Percentiles rank a stretch among this genome's conserved stretches.
phyloP scores from a whole-genome alignment of 805 yeast genomes.

The Candida berthetii region DNA sequence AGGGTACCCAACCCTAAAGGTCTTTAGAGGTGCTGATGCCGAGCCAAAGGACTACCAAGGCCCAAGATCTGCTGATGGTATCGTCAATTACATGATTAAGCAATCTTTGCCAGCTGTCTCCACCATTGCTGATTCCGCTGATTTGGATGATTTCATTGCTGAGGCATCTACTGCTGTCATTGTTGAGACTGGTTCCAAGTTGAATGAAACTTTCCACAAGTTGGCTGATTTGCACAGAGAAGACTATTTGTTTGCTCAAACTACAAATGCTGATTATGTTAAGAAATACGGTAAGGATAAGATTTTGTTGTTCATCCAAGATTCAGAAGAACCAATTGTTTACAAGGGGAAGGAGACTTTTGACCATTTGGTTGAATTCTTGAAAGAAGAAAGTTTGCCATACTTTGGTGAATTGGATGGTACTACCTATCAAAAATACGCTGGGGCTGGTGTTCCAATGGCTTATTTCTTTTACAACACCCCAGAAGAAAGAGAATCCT shows the following conservation, averaged over 20 bases:
- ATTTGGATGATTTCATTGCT: constrained; percentile 42
- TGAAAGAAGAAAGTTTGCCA: constrained; percentile 63
- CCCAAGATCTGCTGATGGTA: constrained; percentile 75
- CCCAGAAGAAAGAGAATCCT: constrained; percentile 57
- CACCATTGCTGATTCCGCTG: constrained; percentile 38
- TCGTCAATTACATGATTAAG: constrained; percentile 72
- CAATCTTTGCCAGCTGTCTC: constrained; percentile 75
- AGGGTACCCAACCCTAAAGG: constrained; percentile 84
- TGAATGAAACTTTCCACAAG: constrained; percentile 51
- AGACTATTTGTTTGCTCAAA: constrained; percentile 52
- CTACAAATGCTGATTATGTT: constrained; percentile 28
- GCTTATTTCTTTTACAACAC: constrained; percentile 82
- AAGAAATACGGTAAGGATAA: constrained; percentile 27
- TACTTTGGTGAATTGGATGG: constrained; percentile 84
- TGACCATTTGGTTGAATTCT: constrained; percentile 22
- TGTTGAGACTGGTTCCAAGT: constrained; percentile 43
- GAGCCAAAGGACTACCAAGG: constrained; percentile 69
- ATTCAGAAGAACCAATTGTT: constrained; percentile 23
- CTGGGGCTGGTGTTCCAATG: constrained; percentile 67
- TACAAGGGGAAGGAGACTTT: constrained; percentile 20
- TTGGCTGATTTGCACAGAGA: constrained; percentile 65
- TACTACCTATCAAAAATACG: constrained; percentile 68
- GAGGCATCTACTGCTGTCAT: constrained; percentile 46
- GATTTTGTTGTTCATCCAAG: constrained; percentile 24
- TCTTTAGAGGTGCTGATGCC: constrained; percentile 46